Percentiles rank a stretch among this genome's conserved stretches.
These are phyloP conservation scores for Kwoniella sp. DNA, from an alignment of 768 basidiomycete species.

Conservation along the genomic window DNA sequence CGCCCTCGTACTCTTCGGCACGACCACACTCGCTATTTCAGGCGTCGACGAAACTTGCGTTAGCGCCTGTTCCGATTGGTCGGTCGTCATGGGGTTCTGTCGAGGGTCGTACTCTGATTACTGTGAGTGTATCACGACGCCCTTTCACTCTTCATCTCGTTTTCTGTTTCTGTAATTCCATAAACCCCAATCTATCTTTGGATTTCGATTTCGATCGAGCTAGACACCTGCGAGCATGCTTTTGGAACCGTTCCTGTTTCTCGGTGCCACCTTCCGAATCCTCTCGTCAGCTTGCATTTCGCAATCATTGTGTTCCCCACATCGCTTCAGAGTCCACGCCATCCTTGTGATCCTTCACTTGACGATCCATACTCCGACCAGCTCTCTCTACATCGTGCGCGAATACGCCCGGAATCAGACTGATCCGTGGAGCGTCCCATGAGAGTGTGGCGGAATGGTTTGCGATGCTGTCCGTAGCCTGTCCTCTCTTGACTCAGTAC, in stretches of 20 bases:
- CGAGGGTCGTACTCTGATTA: constrained; percentile 24
- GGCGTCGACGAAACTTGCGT: constrained; percentile 33
- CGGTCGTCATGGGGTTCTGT: constrained; percentile 37
- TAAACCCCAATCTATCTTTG: background rate
- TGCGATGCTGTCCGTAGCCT: background rate
- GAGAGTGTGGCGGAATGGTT: background rate
- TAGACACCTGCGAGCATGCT: background rate
- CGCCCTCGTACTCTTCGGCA: background rate
- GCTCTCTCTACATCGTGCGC: too few species aligned
- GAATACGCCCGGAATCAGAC: too few species aligned
- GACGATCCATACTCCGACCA: background rate
- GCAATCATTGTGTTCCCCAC: too few species aligned
- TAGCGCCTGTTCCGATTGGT: constrained; percentile 40
- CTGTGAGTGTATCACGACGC: constrained; percentile 28
- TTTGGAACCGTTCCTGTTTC: background rate
- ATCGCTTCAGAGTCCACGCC: too few species aligned
- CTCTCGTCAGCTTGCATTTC: background rate
- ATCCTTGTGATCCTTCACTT: too few species aligned
- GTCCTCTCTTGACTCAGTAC: background rate
- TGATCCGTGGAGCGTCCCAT: background rate
- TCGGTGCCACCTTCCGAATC: background rate
- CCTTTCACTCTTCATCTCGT: constrained; percentile 9
- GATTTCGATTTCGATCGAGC: too few species aligned
- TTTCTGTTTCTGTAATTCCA: background rate
- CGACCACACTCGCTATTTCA: background rate